phyloP scores from a whole-genome alignment of 116 monocot genomes.

The Papilionanthe hybrid region DNA sequence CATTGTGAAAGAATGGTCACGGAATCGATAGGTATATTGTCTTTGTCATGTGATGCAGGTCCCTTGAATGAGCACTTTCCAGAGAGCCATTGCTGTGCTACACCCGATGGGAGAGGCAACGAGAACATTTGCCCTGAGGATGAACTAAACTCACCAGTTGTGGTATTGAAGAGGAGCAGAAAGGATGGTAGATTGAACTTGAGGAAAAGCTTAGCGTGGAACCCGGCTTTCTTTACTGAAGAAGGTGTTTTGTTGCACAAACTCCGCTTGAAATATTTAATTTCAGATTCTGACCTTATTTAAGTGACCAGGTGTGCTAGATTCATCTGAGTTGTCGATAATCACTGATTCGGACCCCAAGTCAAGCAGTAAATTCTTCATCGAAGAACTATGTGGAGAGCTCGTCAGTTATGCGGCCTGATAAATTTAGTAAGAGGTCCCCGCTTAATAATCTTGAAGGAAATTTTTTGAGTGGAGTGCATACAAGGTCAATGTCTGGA shows the following conservation, averaged over 20 bases:
- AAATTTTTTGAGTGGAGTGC: neutral
- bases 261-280: neutral
- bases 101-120: neutral
- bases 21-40: neutral
- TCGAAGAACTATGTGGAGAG: conserved; percentile 1
- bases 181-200: conserved; percentile 39
- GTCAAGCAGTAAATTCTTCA: conserved; percentile 12
- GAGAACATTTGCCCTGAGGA: conserved; percentile 21
- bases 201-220: conserved; percentile 94
- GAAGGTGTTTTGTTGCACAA: conserved; percentile 40
- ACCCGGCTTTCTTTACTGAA: conserved; percentile 88
- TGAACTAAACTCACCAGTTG: conserved; percentile 2
- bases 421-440: conserved; percentile 5
- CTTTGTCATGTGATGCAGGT: neutral
- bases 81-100: conserved; percentile 4
- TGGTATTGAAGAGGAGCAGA: conserved; percentile 19
- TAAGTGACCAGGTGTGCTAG: conserved; percentile 61
- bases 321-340: conserved; percentile 52
- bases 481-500: neutral
- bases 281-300: neutral
- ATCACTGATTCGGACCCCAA: conserved; percentile 33
- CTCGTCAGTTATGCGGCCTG: conserved; percentile 17
- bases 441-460: conserved; percentile 18
- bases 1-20: neutral
- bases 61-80: neutral